A percentile compares a stretch with the other conserved stretches of the same genome.
phyloP scores from a whole-genome alignment of 2,329 filamentous ascomycete genomes.

The Penicillium glabrum region DNA sequence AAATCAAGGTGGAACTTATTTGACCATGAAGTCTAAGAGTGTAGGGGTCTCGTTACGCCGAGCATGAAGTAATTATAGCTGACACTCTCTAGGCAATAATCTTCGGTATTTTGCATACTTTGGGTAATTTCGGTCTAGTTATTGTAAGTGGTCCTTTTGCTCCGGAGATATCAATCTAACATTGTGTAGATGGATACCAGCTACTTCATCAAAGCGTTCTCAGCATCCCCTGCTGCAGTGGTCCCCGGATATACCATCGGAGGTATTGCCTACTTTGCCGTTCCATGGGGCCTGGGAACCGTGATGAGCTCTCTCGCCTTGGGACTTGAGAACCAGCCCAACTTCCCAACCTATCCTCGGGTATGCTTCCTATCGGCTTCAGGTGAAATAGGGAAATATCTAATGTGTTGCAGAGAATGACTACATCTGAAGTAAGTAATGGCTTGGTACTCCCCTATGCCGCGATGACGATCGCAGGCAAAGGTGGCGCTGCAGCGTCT shows the following conservation, averaged over 20 bases:
- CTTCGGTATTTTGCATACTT: constrained; percentile 52
- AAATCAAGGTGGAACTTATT: constrained; percentile 54
- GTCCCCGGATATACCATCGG: constrained; percentile 55
- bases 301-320: constrained; percentile 52
- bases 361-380: constrained; percentile 18
- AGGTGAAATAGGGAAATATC: not conserved
- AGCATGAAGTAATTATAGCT: not conserved
- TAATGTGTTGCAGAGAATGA: constrained; percentile 33
- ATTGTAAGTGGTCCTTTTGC: constrained; percentile 36
- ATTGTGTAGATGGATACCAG: constrained; percentile 49
- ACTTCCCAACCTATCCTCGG: constrained; percentile 56
- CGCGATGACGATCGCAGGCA: constrained; percentile 38
- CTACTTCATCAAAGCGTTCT: constrained; percentile 56
- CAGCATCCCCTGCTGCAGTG: constrained; percentile 47
- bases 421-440: constrained; percentile 34
- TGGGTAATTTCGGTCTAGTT: constrained; percentile 54
- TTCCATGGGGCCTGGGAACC: constrained; percentile 56
- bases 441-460: constrained; percentile 37
- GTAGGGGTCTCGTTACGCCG: constrained; percentile 35
- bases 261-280: constrained; percentile 55
- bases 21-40: constrained; percentile 57
- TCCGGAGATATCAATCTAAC: not conserved
- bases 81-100: constrained; percentile 43
- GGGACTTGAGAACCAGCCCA: constrained; percentile 48
- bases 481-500: constrained; percentile 35